These are phyloP conservation scores for Dendryphion nanum DNA, from an alignment of 2,329 filamentous ascomycete genomes.

Conservation along the genomic window DNA sequence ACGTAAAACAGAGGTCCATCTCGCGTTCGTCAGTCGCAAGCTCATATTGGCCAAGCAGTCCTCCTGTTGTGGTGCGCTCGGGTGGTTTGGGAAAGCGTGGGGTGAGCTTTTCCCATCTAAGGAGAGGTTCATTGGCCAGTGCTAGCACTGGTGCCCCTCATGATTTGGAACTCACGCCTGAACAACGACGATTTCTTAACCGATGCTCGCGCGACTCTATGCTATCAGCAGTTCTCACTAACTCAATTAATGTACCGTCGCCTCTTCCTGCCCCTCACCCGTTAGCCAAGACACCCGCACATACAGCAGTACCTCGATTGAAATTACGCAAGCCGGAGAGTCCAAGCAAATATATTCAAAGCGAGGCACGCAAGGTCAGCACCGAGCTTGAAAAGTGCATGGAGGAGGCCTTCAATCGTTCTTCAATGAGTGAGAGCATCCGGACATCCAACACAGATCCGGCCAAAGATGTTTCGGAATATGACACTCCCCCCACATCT, in stretches of 20 bases:
- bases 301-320: constrained; percentile 22
- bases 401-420: constrained; percentile 85
- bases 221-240: constrained; percentile 20
- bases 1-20: constrained; percentile 19
- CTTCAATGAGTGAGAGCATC: constrained; percentile 54
- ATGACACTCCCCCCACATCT: constrained; percentile 55
- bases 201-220: constrained; percentile 16
- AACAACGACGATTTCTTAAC: constrained; percentile 29
- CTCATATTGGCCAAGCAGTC: constrained; percentile 48
- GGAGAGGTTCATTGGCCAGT: constrained; percentile 45
- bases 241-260: too few species aligned
- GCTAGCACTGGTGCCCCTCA: constrained; percentile 28
- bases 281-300: constrained; percentile 11
- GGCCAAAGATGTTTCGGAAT: constrained; percentile 36
- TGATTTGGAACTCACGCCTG: constrained; percentile 29
- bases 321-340: constrained; percentile 42
- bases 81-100: constrained; percentile 57
- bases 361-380: constrained; percentile 81
- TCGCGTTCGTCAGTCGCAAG: constrained; percentile 47
- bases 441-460: constrained; percentile 45
- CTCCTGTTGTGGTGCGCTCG: constrained; percentile 48
- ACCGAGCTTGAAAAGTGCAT: constrained; percentile 84
- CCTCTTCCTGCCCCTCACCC: background rate
- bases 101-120: constrained; percentile 62
- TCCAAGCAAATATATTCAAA: constrained; percentile 59